Evolutionary conservation across 2,329 filamentous ascomycete species (phyloP), one percentile per base, ranked within the genome.

Genomic region (Ceratocystis albifundus): DNA sequence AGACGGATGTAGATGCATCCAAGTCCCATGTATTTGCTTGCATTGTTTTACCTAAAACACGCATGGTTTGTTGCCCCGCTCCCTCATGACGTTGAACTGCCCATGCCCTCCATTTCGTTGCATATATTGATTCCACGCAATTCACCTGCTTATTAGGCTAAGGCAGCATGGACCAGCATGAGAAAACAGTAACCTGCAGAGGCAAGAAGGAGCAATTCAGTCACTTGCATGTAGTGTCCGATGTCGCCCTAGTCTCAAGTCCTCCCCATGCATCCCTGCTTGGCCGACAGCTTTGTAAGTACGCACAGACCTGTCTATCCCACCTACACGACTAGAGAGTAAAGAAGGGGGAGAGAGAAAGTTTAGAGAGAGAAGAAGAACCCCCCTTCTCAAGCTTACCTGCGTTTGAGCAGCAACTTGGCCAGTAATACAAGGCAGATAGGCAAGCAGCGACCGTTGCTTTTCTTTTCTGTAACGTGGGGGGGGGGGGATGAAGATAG

Each of bases 31-130:
- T 32, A 48, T 10, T 22, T 25, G 53, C 62, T 5, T 62, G 59
- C 45, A 64, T 50, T 48, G 55, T 59, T 59, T 59, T 59, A 59
- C 55, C 55, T 59, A 59, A 59, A 59, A 59, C 55, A 59, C 17
- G 55, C 55, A 59, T 59, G 25, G 25, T 36, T 59, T 36, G 55
- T 20, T 59, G 55, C 55, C 55, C 55, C 55, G 55, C 55, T n/a
- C 28, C 17, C 30, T 36, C 55, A 36, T 59, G 55, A 59, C 55
- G 55, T 59, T 59, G 55, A 59, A 59, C 25, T 17, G 17, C 55
- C 55, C 55, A 59, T 41, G 28, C 30, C 55, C 55, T 59, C 55
- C 55, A 36, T 53, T 8, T 12, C 22, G 48, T 15, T 53, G 48
- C 48, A 28, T 15, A 28, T 22, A 20, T 20, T 53, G 36, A 15